A percentile compares a stretch with the other conserved stretches of the same genome.
These are phyloP conservation scores for Annulohypoxylon truncatum DNA, from an alignment of 2,329 filamentous ascomycete species.

Conservation along the genomic window DNA sequence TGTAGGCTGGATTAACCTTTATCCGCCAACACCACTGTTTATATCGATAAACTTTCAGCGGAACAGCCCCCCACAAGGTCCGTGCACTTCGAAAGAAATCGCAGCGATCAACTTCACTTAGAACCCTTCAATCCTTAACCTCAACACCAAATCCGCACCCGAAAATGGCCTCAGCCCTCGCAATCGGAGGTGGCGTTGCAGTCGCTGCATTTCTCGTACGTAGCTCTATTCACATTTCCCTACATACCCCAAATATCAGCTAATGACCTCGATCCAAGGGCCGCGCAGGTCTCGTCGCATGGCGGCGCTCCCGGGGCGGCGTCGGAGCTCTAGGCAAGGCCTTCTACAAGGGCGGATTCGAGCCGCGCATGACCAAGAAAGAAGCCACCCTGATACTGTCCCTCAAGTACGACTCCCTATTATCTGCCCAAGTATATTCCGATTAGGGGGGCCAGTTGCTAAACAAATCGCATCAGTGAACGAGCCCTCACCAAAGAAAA, in stretches of 20 bases:
- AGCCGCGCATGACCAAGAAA: slow-evolving; percentile 90
- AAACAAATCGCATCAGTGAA: slow-evolving; percentile 68
- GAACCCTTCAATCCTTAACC: slow-evolving; percentile 15
- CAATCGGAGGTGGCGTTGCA: slow-evolving; percentile 61
- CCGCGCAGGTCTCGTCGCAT: slow-evolving; percentile 89
- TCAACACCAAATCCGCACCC: slow-evolving; percentile 11
- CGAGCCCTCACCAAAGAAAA: slow-evolving; percentile 90
- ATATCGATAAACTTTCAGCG: slow-evolving; percentile 4
- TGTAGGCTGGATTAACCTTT: slow-evolving; percentile 26
- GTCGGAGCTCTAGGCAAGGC: slow-evolving; percentile 85
- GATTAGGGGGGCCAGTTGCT: slow-evolving; percentile 1
- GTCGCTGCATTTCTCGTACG: slow-evolving; percentile 65
- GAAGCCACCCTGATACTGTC: slow-evolving; percentile 93
- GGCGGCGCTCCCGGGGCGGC: slow-evolving; percentile 82
- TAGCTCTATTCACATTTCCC: background rate
- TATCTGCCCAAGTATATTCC: background rate
- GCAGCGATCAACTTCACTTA: slow-evolving; percentile 22
- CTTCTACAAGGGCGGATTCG: slow-evolving; percentile 99
- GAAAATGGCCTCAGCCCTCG: slow-evolving; percentile 68
- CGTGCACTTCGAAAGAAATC: slow-evolving; percentile 36
- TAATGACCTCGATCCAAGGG: slow-evolving; percentile 66
- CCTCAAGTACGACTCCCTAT: slow-evolving; percentile 73
- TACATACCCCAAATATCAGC: background rate
- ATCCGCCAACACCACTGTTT: background rate
- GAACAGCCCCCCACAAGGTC: slow-evolving; percentile 1